A percentile compares a stretch with the other conserved stretches of the same genome.
phyloP scores from a whole-genome alignment of 2,329 filamentous ascomycete genomes.

The Aspergillus nomiae region DNA sequence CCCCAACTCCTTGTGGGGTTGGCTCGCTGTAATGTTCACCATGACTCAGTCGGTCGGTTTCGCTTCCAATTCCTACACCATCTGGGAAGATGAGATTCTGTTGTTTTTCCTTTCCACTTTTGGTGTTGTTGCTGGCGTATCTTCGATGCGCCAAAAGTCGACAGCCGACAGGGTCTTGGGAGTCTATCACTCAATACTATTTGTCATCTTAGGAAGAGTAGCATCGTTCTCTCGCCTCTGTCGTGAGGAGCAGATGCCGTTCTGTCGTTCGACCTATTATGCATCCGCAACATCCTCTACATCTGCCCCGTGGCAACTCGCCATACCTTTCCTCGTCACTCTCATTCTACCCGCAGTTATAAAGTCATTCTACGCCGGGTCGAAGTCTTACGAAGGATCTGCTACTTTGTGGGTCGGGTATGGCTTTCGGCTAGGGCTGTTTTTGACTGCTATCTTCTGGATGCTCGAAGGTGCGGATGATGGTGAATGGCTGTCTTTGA shows the following conservation, averaged over 20 bases:
- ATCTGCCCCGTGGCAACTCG: constrained; percentile 85
- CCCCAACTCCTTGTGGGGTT: constrained; percentile 83
- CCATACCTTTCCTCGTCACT: constrained; percentile 74
- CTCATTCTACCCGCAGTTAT: constrained; percentile 75
- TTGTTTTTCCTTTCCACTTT: constrained; percentile 91
- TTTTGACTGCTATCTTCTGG: constrained; percentile 83
- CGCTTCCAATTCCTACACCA: constrained; percentile 96
- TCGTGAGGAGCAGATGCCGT: constrained; percentile 97
- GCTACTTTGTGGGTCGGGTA: constrained; percentile 82
- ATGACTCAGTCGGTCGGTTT: constrained; percentile 90
- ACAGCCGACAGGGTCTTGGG: constrained; percentile 71
- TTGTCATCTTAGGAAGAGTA: constrained; percentile 74
- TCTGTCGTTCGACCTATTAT: constrained; percentile 94
- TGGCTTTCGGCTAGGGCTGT: constrained; percentile 73
- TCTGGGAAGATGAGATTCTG: constrained; percentile 96
- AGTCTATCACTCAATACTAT: constrained; percentile 81
- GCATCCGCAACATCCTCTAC: constrained; percentile 88
- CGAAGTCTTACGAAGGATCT: constrained; percentile 83
- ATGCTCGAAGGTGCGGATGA: constrained; percentile 79
- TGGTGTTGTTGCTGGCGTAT: constrained; percentile 71
- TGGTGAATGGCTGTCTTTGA: constrained; percentile 75
- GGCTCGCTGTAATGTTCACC: constrained; percentile 78
- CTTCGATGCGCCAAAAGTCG: constrained; percentile 72
- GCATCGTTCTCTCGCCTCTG: constrained; percentile 90
- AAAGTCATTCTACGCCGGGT: constrained; percentile 78